A percentile compares a stretch with the other conserved stretches of the same genome.
Evolutionary conservation across 176 grass and related monocot species (phyloP).

Genomic region (Oryza brachyantha): DNA sequence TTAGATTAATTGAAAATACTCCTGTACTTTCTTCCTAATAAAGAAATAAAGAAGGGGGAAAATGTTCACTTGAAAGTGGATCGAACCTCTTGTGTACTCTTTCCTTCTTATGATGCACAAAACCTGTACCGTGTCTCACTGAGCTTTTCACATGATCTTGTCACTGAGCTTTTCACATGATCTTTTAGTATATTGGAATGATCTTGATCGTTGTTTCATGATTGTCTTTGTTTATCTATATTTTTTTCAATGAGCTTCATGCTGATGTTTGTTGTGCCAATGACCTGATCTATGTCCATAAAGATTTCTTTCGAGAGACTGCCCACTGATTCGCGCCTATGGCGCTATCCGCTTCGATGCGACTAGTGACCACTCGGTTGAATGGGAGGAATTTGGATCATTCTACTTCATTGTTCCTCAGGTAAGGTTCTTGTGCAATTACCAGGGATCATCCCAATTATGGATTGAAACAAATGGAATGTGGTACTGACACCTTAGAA

Average conservation of each 20-base stretch:
- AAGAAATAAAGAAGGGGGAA: neutral
- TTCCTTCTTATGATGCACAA: neutral
- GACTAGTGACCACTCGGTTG: slow-evolving; percentile 38
- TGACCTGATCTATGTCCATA: neutral
- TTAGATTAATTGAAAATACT: neutral
- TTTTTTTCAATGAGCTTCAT: neutral
- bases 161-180: neutral
- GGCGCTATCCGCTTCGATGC: slow-evolving; percentile 91
- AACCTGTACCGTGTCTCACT: neutral
- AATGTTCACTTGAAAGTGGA: neutral
- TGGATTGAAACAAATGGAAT: neutral
- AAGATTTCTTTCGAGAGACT: slow-evolving; percentile 82
- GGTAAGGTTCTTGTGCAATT: slow-evolving; percentile 32
- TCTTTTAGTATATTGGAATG: neutral
- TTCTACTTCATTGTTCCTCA: slow-evolving; percentile 92
- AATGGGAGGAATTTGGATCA: slow-evolving; percentile 82
- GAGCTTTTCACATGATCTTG: too few relatives aligned
- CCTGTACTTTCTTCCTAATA: neutral
- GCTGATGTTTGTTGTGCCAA: neutral
- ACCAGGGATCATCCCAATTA: neutral
- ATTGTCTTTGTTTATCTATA: neutral
- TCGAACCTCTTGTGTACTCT: neutral
- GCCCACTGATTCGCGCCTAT: slow-evolving; percentile 76
- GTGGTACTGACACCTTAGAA: neutral
- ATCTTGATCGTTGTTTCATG: neutral